Conservation (phyloP, 2,329 filamentous ascomycete species). For the Exophiala oligosperma region DNA sequence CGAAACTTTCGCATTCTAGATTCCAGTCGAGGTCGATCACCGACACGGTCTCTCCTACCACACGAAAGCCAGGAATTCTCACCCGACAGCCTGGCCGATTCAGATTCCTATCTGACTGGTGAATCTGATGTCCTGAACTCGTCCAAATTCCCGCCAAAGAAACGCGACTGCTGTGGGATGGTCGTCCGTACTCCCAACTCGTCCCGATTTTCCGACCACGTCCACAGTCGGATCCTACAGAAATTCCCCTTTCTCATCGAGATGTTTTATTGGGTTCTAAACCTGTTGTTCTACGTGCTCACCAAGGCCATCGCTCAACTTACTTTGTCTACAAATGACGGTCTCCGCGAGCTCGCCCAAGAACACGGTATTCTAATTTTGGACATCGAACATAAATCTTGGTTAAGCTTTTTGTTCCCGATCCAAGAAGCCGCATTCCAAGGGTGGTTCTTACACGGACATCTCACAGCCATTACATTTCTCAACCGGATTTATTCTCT, state of each 20-base stretch:
- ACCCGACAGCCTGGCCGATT: conserved; percentile 26
- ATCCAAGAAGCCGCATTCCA: conserved; percentile 47
- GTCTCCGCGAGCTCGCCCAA: conserved; percentile 49
- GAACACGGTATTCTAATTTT: conserved; percentile 36
- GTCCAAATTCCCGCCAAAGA: conserved; percentile 48
- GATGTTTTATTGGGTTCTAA: conserved; percentile 73
- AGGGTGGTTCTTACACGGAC: conserved; percentile 45
- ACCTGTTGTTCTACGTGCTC: conserved; percentile 63
- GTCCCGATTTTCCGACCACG: conserved; percentile 59
- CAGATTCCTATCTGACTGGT: conserved; percentile 37
- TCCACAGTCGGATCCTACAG: conserved; percentile 64
- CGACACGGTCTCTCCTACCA: conserved; percentile 22
- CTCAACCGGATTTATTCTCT: conserved; percentile 53
- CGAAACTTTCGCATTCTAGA: conserved; percentile 45
- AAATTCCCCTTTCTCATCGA: conserved; percentile 70
- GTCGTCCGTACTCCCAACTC: conserved; percentile 58
- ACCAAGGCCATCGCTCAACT: conserved; percentile 54
- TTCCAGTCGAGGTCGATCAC: conserved; percentile 27
- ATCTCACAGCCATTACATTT: conserved; percentile 44
- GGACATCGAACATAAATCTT: conserved; percentile 27
- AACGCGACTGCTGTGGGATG: conserved; percentile 53
- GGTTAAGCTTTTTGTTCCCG: conserved; percentile 41
- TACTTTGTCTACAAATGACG: conserved; percentile 51
- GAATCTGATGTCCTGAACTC: conserved; percentile 37
- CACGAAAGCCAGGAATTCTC: conserved; percentile 18